Base-by-base conservation (phyloP, 306 rosid species). In the Fagus sylvatica region DNA sequence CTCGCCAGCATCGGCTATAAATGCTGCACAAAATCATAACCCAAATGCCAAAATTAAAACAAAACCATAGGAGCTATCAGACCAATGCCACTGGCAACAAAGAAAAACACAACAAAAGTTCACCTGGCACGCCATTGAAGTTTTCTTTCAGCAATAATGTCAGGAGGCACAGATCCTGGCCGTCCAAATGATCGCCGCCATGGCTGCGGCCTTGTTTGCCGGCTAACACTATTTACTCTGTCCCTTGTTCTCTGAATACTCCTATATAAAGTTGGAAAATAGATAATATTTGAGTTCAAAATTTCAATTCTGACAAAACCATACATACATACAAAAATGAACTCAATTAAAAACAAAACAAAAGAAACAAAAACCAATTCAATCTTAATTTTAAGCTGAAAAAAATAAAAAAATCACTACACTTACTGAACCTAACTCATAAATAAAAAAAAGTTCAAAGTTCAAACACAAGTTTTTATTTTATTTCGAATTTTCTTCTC, bases 111-210 rank as follows among this genome's bases (percentile, higher is more conserved):
- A 36, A 7, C 3, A 64, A 57, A 36, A 37, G 39, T 12, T 11
- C 32, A 90, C 92, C 92, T 88, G 12, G 84, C 75, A 42, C 94
- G 88, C 94, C 92, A 90, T 60, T 84, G 85, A 75, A 86, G 84
- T 79, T 83, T 86, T 79, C 92, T 75, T 64, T 73, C 74, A 37
- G 81, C 80, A 68, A 88, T 73, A 60, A 83, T 74, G 55, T 84
- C 76, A 10, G 77, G 54, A 48, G 76, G 76, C 43, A 80, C 86
- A 53, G 76, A 28, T 62, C 76, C 89, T 55, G 82, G 73, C 77
- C 77, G 88, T 48, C 92, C 90, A 75, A 90, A 90, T 65, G 90
- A 90, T 49, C 91, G 80, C 76, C 86, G 84, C 92, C 90, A 81
- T 3, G 89, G 89, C 78, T 88, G 33, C 16, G 86, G 76, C 80